Percentiles rank a stretch among this genome's conserved stretches.
These are phyloP conservation scores for Coemansia sp. DNA, from an alignment of 192 early-diverging fungal species.

Conservation along the genomic window DNA sequence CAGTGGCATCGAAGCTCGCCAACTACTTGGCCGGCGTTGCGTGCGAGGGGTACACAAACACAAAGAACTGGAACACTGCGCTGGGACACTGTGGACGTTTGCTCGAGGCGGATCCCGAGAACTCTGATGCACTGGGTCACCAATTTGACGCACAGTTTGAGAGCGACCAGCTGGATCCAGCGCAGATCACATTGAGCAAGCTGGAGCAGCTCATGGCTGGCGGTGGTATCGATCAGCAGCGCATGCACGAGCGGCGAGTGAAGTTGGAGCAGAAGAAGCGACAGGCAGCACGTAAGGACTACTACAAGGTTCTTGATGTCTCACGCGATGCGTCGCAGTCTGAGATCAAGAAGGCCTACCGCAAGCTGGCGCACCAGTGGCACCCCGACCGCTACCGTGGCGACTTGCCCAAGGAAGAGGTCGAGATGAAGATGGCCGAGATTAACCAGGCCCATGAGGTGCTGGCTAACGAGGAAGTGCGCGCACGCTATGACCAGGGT, in stretches of 20 bases:
- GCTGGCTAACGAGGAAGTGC: conserved; percentile 64
- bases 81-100: conserved; percentile 68
- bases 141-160: conserved; percentile 70
- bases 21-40: conserved; percentile 35
- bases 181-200: conserved; percentile 67
- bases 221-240: conserved; percentile 50
- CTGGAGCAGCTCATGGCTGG: conserved; percentile 60
- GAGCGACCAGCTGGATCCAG: conserved; percentile 75
- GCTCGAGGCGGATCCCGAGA: conserved; percentile 67
- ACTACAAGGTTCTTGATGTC: conserved; percentile 94
- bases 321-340: conserved; percentile 65
- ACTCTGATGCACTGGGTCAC: conserved; percentile 70
- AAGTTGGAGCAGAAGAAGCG: conserved; percentile 55
- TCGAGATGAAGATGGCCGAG: conserved; percentile 85
- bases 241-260: conserved; percentile 42
- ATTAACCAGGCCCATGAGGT: conserved; percentile 95
- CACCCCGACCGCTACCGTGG: conserved; percentile 80
- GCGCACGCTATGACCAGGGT: conserved; percentile 71
- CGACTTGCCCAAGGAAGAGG: conserved; percentile 72
- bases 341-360: conserved; percentile 91
- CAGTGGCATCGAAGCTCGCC: conserved; percentile 38
- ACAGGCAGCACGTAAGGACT: conserved; percentile 66
- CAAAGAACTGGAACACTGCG: conserved; percentile 56
- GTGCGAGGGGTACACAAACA: conserved; percentile 47
- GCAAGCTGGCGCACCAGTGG: conserved; percentile 86